Conservation (phyloP, 257 asterid species). For the Solanum corneliomulleri region DNA sequence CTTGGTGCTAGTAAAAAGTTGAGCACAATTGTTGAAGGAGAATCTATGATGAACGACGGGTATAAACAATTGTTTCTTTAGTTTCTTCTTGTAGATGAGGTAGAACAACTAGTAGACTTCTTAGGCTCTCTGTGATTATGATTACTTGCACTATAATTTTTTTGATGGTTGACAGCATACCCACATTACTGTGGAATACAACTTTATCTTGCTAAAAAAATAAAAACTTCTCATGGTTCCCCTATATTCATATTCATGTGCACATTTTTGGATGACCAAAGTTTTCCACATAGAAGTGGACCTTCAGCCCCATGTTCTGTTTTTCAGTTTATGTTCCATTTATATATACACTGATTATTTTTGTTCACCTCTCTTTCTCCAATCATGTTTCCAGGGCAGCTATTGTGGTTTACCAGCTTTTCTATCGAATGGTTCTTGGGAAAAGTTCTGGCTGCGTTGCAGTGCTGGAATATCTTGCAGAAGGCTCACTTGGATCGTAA, state of each 20-base stretch:
- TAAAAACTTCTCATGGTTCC: background rate
- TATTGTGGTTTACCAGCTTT: constrained; percentile 7
- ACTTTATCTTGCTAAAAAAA: too few relatives aligned
- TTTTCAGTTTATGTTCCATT: background rate
- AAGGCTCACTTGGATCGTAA: constrained; percentile 7
- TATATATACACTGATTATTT: background rate
- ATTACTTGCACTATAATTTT: too few relatives aligned
- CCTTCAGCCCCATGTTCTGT: background rate
- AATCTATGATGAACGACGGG: constrained; percentile 6
- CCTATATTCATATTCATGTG: background rate
- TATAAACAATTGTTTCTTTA: background rate
- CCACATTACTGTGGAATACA: too few relatives aligned
- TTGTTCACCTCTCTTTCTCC: background rate
- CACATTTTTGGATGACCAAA: background rate
- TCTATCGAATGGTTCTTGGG: constrained; percentile 7
- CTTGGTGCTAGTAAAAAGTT: constrained; percentile 3
- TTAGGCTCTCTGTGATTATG: too few relatives aligned
- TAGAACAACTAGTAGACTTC: too few relatives aligned
- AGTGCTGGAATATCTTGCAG: background rate
- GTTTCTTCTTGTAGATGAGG: background rate
- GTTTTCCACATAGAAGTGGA: background rate
- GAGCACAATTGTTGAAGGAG: constrained; percentile 4
- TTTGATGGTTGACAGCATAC: too few relatives aligned
- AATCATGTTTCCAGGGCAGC: background rate
- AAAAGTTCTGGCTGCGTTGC: background rate